Conservation (phyloP, 2,329 filamentous ascomycete species). For the Neofusicoccum sp. region DNA sequence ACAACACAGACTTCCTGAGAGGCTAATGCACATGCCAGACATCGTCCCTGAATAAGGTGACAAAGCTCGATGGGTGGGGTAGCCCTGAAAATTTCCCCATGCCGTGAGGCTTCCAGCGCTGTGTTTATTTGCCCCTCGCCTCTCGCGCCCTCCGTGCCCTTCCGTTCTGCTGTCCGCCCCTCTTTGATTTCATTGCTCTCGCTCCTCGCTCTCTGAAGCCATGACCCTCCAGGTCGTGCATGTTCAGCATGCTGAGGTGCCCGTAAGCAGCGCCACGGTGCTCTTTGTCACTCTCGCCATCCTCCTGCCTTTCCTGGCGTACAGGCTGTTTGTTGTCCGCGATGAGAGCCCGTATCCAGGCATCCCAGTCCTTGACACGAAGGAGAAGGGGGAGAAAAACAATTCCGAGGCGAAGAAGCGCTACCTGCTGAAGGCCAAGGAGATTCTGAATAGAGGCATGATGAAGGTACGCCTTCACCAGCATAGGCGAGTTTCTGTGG, state of each 20-base stretch:
- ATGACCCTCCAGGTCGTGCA: background rate
- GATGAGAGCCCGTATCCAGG: background rate
- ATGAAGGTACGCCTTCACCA: background rate
- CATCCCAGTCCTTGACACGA: background rate
- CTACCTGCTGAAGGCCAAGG: background rate
- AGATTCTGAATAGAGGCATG: background rate
- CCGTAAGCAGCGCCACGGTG: background rate
- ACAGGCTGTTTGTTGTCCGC: background rate
- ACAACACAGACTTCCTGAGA: no score
- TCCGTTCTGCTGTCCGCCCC: no score
- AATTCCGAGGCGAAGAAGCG: constrained; percentile 2
- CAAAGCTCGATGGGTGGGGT: no score
- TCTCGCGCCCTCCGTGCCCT: background rate
- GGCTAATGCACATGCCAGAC: no score
- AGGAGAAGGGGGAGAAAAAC: constrained; percentile 5
- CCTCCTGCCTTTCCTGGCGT: background rate
- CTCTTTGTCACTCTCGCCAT: background rate
- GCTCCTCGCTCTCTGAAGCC: background rate
- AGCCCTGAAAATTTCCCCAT: no score
- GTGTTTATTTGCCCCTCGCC: background rate
- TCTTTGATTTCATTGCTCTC: no score
- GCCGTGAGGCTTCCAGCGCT: background rate
- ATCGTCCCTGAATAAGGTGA: no score
- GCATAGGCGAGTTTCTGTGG: no score
- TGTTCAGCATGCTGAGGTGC: background rate